phyloP scores from a whole-genome alignment of 2,329 filamentous ascomycete species.

The Verticillium zaregamsianum region DNA sequence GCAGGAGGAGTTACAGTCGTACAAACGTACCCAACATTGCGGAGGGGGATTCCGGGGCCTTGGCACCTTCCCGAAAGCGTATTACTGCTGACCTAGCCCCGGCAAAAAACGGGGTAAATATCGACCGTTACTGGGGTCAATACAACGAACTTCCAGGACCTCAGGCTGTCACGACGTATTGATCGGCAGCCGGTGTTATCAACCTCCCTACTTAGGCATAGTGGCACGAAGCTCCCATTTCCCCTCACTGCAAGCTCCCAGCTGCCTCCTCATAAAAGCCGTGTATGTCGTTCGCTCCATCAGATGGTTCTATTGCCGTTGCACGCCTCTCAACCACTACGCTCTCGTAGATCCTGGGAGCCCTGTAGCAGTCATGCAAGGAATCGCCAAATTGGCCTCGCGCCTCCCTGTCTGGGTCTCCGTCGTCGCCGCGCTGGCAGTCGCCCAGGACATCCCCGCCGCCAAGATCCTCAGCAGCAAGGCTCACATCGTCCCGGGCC shows the following conservation, averaged over 20 bases:
- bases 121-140: background rate
- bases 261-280: background rate
- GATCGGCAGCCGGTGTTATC: background rate
- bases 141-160: background rate
- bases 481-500: background rate
- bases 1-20: no score
- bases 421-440: conserved; percentile 1
- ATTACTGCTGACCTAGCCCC: background rate
- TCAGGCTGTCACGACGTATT: background rate
- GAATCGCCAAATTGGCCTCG: conserved; percentile 1
- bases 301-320: no score
- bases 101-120: background rate
- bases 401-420: background rate
- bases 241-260: background rate
- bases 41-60: background rate
- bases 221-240: background rate
- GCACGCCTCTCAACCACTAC: background rate
- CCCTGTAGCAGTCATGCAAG: background rate
- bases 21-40: no score
- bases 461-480: background rate
- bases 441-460: conserved; percentile 8
- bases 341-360: background rate
- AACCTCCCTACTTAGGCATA: conserved; percentile 1
- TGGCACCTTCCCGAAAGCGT: background rate
- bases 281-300: background rate